Conservation (phyloP, 179 eudicot genomes). For the Carnegiea gigantea region DNA sequence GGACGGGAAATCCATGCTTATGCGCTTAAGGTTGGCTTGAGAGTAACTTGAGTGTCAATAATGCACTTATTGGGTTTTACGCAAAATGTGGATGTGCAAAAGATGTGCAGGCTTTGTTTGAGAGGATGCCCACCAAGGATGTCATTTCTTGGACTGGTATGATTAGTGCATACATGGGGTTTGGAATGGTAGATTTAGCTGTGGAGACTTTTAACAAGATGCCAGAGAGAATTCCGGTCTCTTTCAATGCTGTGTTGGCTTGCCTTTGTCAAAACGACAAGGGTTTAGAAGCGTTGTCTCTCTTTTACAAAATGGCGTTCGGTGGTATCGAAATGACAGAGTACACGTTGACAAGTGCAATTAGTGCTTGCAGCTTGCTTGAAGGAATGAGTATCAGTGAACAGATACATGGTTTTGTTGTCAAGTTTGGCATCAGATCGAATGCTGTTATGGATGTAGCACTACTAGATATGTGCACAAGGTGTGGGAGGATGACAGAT, state of each 20-base stretch:
- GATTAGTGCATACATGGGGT: conserved; percentile 72
- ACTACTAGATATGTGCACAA: conserved; percentile 77
- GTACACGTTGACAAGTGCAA: conserved; percentile 57
- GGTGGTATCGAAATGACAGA: conserved; percentile 63
- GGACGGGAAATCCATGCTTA: conserved; percentile 75
- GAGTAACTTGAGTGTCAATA: conserved; percentile 57
- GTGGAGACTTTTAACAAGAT: conserved; percentile 51
- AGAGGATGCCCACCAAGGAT: conserved; percentile 60
- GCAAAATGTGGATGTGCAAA: conserved; percentile 52
- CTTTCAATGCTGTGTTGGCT: conserved; percentile 68
- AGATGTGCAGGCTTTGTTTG: conserved; percentile 55
- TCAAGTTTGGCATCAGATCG: conserved; percentile 56
- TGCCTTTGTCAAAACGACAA: conserved; percentile 71
- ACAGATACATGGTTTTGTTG: conserved; percentile 70
- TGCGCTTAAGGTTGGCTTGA: conserved; percentile 49
- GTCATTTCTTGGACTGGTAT: conserved; percentile 75
- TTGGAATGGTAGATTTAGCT: conserved; percentile 66
- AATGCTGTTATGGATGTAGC: conserved; percentile 63
- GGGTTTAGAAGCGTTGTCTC: conserved; percentile 48
- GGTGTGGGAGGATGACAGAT: conserved; percentile 71
- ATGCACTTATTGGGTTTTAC: conserved; percentile 77
- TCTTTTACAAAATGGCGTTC: conserved; percentile 63
- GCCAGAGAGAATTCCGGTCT: conserved; percentile 64
- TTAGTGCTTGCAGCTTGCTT: conserved; percentile 66
- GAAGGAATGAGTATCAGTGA: conserved; percentile 48